These are phyloP conservation scores for Aristolochia contorta DNA, from an alignment of 164 flowering plant genomes.

Conservation along the genomic window DNA sequence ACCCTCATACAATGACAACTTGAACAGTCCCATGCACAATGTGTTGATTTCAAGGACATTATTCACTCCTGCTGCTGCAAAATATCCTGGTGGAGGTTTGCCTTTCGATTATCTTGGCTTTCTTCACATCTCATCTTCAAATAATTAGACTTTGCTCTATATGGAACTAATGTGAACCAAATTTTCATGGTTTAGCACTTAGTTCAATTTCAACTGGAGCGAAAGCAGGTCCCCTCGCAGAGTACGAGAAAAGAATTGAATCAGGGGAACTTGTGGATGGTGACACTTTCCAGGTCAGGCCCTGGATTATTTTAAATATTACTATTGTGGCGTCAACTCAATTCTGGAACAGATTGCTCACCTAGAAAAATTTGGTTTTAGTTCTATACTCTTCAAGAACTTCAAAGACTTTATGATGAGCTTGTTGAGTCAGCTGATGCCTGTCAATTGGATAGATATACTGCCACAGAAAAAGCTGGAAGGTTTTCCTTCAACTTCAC, in stretches of 20 bases:
- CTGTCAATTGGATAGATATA: conserved; percentile 68
- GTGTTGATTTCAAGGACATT: conserved; percentile 37
- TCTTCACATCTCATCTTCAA: not conserved
- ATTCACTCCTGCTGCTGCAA: conserved; percentile 37
- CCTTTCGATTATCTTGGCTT: not conserved
- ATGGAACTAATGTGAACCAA: not conserved
- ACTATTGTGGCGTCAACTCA: not conserved
- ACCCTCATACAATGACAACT: conserved; percentile 9
- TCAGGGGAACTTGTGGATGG: conserved; percentile 84
- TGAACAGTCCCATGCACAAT: conserved; percentile 14
- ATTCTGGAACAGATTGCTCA: not conserved
- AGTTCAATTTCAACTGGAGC: conserved; percentile 22
- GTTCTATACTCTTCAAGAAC: conserved; percentile 66
- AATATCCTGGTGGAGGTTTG: conserved; percentile 33
- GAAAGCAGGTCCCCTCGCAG: conserved; percentile 73
- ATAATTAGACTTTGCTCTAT: not conserved
- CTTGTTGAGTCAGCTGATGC: conserved; percentile 69
- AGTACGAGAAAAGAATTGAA: conserved; percentile 78
- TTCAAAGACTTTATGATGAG: conserved; percentile 89
- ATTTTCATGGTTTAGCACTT: not conserved
- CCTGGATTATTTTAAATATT: not conserved
- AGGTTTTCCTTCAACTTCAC: conserved; percentile 34
- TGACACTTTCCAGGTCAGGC: conserved; percentile 68
- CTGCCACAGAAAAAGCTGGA: conserved; percentile 50
- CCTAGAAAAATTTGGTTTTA: conserved; percentile 20